Percentiles rank a stretch among this genome's conserved stretches.
phyloP scores from a whole-genome alignment of 768 basidiomycete species.

The Auricularia heimuer region DNA sequence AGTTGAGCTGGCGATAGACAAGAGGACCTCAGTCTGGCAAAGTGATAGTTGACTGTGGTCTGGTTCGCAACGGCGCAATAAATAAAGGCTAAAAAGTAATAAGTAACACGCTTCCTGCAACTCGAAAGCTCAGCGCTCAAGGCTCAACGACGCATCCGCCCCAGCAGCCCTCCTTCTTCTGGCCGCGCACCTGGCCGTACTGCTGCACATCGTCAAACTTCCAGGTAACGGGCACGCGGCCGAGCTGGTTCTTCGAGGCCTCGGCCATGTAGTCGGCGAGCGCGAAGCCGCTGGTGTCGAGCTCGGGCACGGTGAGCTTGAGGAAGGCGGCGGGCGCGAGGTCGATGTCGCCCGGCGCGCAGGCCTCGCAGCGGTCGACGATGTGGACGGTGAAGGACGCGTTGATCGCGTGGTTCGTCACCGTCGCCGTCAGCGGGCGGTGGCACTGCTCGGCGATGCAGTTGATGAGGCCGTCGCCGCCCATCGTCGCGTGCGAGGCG shows the following conservation, averaged over 20 bases:
- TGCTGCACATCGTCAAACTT: neutral
- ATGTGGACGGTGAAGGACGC: slow-evolving; percentile 5
- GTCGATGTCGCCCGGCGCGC: slow-evolving; percentile 18
- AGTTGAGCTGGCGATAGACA: too few species aligned
- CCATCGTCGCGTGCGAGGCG: slow-evolving; percentile 35
- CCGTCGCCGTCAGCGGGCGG: neutral
- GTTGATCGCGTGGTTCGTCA: neutral
- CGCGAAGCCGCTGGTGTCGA: neutral
- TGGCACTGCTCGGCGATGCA: slow-evolving; percentile 2
- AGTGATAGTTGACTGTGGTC: too few species aligned
- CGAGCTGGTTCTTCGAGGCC: neutral
- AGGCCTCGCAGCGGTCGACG: slow-evolving; percentile 21
- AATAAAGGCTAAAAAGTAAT: too few species aligned
- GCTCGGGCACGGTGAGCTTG: slow-evolving; percentile 7
- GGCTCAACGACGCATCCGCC: neutral
- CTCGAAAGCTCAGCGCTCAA: too few species aligned
- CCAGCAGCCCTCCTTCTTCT: neutral
- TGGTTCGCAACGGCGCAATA: too few species aligned
- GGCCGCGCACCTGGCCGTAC: neutral
- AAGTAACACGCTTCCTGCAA: too few species aligned
- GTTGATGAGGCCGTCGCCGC: slow-evolving; percentile 1
- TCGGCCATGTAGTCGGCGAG: neutral
- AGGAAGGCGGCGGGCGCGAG: slow-evolving; percentile 21
- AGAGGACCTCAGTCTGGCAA: too few species aligned
- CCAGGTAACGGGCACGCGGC: neutral